A percentile compares a stretch with the other conserved stretches of the same genome.
phyloP scores from a whole-genome alignment of 768 basidiomycete genomes.

The Mycena galopus region DNA sequence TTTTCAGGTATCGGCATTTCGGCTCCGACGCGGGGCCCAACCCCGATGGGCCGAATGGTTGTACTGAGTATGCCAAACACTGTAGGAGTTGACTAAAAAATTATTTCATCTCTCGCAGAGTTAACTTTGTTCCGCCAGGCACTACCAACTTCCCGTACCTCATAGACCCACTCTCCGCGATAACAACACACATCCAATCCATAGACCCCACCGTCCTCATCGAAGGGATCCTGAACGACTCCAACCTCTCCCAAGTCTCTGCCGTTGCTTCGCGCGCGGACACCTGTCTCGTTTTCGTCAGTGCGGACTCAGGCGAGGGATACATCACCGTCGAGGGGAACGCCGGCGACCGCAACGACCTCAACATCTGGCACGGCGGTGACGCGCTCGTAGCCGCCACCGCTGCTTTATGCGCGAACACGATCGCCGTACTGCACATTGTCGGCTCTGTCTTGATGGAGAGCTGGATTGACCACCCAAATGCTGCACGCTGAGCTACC shows the following conservation, averaged over 20 bases:
- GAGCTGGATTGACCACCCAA: not conserved
- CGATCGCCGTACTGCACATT: not conserved
- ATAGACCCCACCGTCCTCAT: slow-evolving; percentile 50
- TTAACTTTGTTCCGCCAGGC: slow-evolving; percentile 9
- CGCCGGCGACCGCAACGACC: slow-evolving; percentile 46
- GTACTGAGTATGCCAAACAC: not conserved
- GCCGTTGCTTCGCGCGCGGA: slow-evolving; percentile 9
- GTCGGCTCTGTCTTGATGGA: not conserved
- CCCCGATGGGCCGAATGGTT: slow-evolving; percentile 49
- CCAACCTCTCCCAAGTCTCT: slow-evolving; percentile 49
- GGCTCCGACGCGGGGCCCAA: slow-evolving; percentile 55
- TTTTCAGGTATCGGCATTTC: slow-evolving; percentile 50
- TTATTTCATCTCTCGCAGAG: slow-evolving; percentile 39
- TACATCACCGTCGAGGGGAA: slow-evolving; percentile 57
- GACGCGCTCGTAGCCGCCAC: slow-evolving; percentile 58
- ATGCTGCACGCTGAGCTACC: not conserved
- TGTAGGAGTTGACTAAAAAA: not conserved
- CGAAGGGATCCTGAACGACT: slow-evolving; percentile 52
- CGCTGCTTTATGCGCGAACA: slow-evolving; percentile 48
- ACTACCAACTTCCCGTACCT: slow-evolving; percentile 35
- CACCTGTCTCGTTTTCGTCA: slow-evolving; percentile 25
- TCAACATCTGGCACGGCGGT: slow-evolving; percentile 57
- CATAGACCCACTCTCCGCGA: slow-evolving; percentile 24
- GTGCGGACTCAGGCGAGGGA: slow-evolving; percentile 29
- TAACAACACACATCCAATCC: slow-evolving; percentile 18